Evolutionary conservation across 331 rosid species (phyloP).

Genomic region (Acacia pycnantha): DNA sequence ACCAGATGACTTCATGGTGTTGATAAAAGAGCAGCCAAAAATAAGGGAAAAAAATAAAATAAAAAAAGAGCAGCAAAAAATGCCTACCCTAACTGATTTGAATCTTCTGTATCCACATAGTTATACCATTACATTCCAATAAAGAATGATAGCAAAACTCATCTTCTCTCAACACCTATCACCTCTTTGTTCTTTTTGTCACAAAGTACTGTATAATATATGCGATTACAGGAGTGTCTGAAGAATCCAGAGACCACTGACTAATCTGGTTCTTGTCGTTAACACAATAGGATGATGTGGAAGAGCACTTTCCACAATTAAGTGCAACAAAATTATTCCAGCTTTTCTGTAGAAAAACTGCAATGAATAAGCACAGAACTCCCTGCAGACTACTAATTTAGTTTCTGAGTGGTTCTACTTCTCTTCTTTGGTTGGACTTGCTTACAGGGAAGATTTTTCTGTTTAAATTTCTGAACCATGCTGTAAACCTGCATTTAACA

Average conservation of each 20-base stretch:
- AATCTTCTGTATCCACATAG: not conserved
- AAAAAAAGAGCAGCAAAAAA: not conserved
- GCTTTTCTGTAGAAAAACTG: not conserved
- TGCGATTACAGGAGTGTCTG: not conserved
- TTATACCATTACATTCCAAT: not conserved
- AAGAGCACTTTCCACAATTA: slow-evolving; percentile 14
- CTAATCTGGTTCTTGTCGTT: not conserved
- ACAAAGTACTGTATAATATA: not conserved
- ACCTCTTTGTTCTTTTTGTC: not conserved
- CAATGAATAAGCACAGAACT: not conserved
- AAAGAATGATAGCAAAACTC: not conserved
- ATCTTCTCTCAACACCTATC: not conserved
- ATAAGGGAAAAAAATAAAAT: not conserved
- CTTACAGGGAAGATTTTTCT: slow-evolving; percentile 35
- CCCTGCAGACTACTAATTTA: not conserved
- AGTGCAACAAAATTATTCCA: slow-evolving; percentile 5
- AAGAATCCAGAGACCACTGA: not conserved
- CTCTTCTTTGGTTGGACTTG: slow-evolving; percentile 44
- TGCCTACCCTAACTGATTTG: not conserved
- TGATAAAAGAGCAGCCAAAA: not conserved
- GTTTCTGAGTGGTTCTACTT: slow-evolving; percentile 40
- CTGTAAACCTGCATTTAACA: slow-evolving; percentile 57
- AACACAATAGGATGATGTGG: not conserved
- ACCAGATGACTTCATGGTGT: not conserved
- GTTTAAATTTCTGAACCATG: slow-evolving; percentile 78